Evolutionary conservation across 371 early-diverging fungal species (phyloP), one percentile per base, ranked within the genome.

Genomic region (Mortierella polycephala): DNA sequence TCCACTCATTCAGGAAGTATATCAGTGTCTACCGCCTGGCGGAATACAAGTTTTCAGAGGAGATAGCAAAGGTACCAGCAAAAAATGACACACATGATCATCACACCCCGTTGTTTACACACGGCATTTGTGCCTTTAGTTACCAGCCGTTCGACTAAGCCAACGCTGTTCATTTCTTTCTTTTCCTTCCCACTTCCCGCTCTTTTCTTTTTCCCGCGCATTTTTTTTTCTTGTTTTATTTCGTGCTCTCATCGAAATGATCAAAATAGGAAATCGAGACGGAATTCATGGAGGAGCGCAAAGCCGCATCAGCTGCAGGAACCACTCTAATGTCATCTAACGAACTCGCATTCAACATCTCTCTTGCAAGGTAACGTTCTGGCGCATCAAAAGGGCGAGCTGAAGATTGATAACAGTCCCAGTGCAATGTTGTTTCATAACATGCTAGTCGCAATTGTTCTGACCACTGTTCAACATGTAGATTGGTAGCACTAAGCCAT

Each of bases 211-310:
- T 66, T 74, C 65, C 69, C 69, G 69, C 61, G 56, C 69, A 59
- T 69, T 65, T 69, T 62, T 49, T 18, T 49, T 53, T 47, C 37
- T 20, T n/a, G n/a, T n/a, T 14, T 47, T 41, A 30, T 40, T 52
- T 49, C 40, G 42, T 40, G 51, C 10, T 30, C 30, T 50, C 16
- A 49, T 30, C 4, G 30, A 47, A 47, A 51, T 57, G 40, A 10
- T 42, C 55, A 5, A 73, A 67, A 63, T 73, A 87, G 88, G 83
- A 87, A 72, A 89, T 89, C 69, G 87, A 88, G 77, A 75, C 69
- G 2, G 72, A 80, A 20, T 89, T 86, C 67, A 87, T 88, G 50
- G 80, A 86, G 49, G 83, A 85, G 52, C 84, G 89, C 51, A 88
- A 86, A 53, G 73, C 73, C 7, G 87, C 87, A 4, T 61, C 77